Percentiles rank a stretch among this genome's conserved stretches.
Conservation (phyloP, 306 rosid genomes). For the Gillenia trifoliata region DNA sequence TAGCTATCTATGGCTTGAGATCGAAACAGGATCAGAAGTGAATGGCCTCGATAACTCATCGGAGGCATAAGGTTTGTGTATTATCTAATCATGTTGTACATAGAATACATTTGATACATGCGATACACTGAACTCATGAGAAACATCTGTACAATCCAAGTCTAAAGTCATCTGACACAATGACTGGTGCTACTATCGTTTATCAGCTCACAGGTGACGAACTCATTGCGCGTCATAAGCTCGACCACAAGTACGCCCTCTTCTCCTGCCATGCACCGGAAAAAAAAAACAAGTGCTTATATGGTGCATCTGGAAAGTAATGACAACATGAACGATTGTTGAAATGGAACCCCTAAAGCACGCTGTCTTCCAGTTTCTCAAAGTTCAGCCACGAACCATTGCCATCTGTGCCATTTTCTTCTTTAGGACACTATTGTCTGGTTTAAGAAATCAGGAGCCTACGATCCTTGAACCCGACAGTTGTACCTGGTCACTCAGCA, state of each 20-base stretch:
- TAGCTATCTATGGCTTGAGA: no score
- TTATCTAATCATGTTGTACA: background rate
- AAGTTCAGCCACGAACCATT: background rate
- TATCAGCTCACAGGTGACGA: background rate
- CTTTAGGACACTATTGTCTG: background rate
- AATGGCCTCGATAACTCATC: background rate
- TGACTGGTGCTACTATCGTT: no score
- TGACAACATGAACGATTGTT: background rate
- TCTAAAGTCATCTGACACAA: no score
- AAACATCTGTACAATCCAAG: no score
- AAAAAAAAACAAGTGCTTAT: background rate
- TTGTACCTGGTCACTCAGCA: no score
- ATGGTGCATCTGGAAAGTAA: background rate
- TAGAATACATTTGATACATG: no score
- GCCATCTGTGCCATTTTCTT: background rate
- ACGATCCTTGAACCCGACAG: no score
- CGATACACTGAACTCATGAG: no score
- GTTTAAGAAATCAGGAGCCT: background rate
- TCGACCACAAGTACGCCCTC: background rate
- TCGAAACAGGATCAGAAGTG: no score
- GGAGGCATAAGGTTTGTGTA: background rate
- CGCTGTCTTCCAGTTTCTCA: background rate
- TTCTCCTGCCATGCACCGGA: background rate
- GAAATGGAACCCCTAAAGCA: background rate
- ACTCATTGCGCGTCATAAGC: background rate